These are phyloP conservation scores for Nelumbo lutea DNA, from an alignment of 164 flowering plant genomes.

Conservation along the genomic window DNA sequence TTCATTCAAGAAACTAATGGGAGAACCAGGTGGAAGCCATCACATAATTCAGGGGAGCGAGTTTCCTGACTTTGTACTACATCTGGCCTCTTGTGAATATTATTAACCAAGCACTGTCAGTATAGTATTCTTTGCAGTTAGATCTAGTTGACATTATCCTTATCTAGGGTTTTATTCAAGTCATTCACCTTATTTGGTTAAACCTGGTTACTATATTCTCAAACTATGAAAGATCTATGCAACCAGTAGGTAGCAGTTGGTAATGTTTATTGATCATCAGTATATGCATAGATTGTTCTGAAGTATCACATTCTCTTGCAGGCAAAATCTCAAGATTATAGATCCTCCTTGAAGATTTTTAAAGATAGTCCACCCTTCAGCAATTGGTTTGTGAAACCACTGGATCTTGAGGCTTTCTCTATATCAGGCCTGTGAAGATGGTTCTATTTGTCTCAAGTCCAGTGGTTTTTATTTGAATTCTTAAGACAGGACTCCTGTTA, in stretches of 20 bases:
- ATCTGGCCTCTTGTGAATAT: too few relatives aligned
- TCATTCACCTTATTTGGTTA: not conserved
- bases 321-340: constrained; percentile 51
- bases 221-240: not conserved
- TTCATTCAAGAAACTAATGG: too few relatives aligned
- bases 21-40: too few relatives aligned
- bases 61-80: too few relatives aligned
- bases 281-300: not conserved
- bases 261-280: not conserved
- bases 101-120: not conserved
- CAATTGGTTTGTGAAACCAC: constrained; percentile 56
- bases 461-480: not conserved
- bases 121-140: not conserved
- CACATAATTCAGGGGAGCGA: too few relatives aligned
- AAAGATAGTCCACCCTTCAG: constrained; percentile 48
- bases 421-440: constrained; percentile 14
- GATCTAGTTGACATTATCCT: not conserved
- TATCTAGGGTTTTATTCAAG: not conserved
- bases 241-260: not conserved
- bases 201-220: not conserved
- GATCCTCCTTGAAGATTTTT: constrained; percentile 35
- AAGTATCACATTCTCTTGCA: constrained; percentile 28
- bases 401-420: constrained; percentile 28
- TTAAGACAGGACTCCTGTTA: not conserved
- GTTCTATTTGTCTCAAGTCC: not conserved